Conservation (phyloP, 352 stramenopile genomes). For the Phytophthora boehmeriae region DNA sequence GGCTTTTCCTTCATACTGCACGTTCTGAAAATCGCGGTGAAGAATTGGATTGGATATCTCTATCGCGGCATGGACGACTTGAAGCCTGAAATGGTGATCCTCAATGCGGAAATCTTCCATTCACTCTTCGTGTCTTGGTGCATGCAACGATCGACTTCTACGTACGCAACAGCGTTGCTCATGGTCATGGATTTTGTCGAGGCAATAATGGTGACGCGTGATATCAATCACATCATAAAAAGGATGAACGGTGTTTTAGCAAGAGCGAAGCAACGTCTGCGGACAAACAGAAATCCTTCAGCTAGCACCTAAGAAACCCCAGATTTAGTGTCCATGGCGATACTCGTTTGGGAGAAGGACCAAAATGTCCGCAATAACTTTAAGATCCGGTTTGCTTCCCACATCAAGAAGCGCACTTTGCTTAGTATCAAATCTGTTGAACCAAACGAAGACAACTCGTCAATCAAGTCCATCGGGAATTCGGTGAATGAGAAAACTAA, state of each 20-base stretch:
- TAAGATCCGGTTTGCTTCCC: constrained; percentile 1
- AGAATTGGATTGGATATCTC: constrained; percentile 30
- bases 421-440: not conserved
- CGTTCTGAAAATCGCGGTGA: constrained; percentile 23
- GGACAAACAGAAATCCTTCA: not conserved
- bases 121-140: constrained; percentile 33
- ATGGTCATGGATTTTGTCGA: constrained; percentile 27
- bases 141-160: constrained; percentile 24
- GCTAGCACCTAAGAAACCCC: not conserved
- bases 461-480: constrained; percentile 5
- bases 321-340: constrained; percentile 10
- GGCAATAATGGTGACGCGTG: constrained; percentile 8
- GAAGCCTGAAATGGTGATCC: constrained; percentile 30
- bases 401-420: constrained; percentile 1
- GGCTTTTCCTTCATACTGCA: constrained; percentile 22
- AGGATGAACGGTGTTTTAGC: constrained; percentile 1
- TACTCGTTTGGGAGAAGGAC: constrained; percentile 24
- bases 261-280: constrained; percentile 2
- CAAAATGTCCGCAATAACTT: not conserved
- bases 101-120: constrained; percentile 36
- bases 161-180: constrained; percentile 25
- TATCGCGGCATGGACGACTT: constrained; percentile 29
- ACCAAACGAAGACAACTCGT: not conserved
- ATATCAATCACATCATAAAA: constrained; percentile 6
- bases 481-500: not conserved